phyloP scores from a whole-genome alignment of 2,329 filamentous ascomycete species.

The Rhinocladiella similis region DNA sequence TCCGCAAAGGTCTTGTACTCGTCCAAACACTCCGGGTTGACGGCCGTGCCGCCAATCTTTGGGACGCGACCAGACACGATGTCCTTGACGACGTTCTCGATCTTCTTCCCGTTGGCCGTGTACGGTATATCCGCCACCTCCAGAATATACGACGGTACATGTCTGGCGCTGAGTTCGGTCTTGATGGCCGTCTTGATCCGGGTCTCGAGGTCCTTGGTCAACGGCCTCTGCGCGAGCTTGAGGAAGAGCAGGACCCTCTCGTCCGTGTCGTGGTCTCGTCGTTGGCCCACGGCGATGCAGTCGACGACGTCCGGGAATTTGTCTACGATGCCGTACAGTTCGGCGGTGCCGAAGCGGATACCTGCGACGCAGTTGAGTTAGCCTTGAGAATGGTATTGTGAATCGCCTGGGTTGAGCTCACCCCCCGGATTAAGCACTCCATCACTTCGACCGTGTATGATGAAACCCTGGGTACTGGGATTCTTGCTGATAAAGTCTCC shows the following conservation, averaged over 20 bases:
- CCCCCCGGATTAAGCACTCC: constrained; percentile 59
- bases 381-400: background rate
- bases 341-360: constrained; percentile 85
- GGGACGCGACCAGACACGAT: constrained; percentile 79
- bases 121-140: constrained; percentile 82
- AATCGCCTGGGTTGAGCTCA: background rate
- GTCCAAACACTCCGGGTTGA: constrained; percentile 80
- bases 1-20: constrained; percentile 65
- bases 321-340: constrained; percentile 73
- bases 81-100: constrained; percentile 93
- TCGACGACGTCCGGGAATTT: background rate
- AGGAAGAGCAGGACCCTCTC: constrained; percentile 87
- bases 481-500: constrained; percentile 54
- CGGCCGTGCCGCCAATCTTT: constrained; percentile 85
- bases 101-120: constrained; percentile 96
- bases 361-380: constrained; percentile 49
- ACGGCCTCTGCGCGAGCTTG: constrained; percentile 63
- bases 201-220: constrained; percentile 61
- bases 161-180: constrained; percentile 77
- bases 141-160: constrained; percentile 81
- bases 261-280: constrained; percentile 49
- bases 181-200: constrained; percentile 68
- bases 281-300: background rate
- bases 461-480: background rate
- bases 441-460: constrained; percentile 37